Evolutionary conservation across 2,329 filamentous ascomycete genomes (phyloP).

Genomic region (Chrysoporthe cubensis): DNA sequence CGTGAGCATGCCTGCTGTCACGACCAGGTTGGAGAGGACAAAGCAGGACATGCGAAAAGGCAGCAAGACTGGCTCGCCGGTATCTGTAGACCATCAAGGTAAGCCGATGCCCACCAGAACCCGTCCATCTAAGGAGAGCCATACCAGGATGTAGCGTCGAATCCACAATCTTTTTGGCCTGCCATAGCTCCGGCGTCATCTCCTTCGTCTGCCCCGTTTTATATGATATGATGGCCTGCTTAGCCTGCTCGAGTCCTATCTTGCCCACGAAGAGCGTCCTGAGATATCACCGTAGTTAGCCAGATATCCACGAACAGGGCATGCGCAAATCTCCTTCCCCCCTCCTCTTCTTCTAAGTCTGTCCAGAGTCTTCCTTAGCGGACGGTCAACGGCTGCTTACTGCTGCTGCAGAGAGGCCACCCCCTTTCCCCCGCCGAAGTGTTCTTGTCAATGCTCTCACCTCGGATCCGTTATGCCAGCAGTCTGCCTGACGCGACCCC

Average conservation of each 20-base stretch:
- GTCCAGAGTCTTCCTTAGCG: not conserved
- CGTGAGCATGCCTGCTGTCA: conserved; percentile 96
- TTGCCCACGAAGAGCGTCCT: conserved; percentile 86
- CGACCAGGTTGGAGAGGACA: conserved; percentile 88
- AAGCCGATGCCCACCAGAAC: conserved; percentile 14
- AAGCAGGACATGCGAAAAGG: conserved; percentile 98
- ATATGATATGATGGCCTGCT: conserved; percentile 79
- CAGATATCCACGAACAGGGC: not conserved
- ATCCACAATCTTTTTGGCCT: conserved; percentile 95
- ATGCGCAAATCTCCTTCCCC: too few species aligned
- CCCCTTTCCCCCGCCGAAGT: conserved; percentile 11
- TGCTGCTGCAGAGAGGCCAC: conserved; percentile 27
- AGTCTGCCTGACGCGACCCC: conserved; percentile 89
- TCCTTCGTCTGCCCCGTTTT: conserved; percentile 78
- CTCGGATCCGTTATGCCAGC: conserved; percentile 92
- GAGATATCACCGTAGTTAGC: conserved; percentile 13
- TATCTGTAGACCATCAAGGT: conserved; percentile 62
- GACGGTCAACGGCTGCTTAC: conserved; percentile 28
- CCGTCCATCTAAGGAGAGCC: conserved; percentile 31
- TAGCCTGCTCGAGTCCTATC: conserved; percentile 82
- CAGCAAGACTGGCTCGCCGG: conserved; percentile 86
- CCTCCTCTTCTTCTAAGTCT: not conserved
- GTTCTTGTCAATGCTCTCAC: conserved; percentile 58
- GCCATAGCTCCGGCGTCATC: conserved; percentile 93
- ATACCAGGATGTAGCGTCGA: conserved; percentile 93